Evolutionary conservation across 139 green algal genomes (phyloP).

Genomic region (Chlorella sp.): DNA sequence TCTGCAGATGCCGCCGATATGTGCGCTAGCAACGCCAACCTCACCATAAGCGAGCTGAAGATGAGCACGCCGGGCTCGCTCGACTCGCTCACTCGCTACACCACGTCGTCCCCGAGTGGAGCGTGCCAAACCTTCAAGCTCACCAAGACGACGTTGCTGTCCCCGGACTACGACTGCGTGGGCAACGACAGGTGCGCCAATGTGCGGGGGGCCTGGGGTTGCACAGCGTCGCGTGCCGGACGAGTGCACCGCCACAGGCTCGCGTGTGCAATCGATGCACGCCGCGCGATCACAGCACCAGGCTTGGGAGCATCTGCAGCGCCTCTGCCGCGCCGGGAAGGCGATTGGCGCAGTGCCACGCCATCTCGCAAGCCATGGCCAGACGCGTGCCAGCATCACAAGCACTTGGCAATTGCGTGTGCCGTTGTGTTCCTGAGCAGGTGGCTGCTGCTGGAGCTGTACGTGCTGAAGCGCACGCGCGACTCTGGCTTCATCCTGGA

Average conservation of each 20-base stretch:
- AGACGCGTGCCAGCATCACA: neutral
- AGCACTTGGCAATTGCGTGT: neutral
- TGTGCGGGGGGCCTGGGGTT: neutral
- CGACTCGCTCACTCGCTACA: too few species aligned
- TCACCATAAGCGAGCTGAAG: too few species aligned
- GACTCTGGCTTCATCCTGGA: too few species aligned
- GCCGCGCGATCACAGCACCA: too few species aligned
- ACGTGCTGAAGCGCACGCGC: slow-evolving; percentile 1
- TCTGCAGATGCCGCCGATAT: too few species aligned
- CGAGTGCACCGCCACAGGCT: neutral
- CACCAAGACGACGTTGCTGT: neutral
- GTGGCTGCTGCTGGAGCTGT: slow-evolving; percentile 11
- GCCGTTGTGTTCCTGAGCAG: neutral
- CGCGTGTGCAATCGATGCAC: neutral
- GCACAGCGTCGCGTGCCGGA: neutral
- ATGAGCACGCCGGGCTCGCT: too few species aligned
- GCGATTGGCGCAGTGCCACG: neutral
- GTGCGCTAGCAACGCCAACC: too few species aligned
- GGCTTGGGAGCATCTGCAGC: neutral
- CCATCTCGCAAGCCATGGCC: neutral
- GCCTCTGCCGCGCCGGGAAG: neutral
- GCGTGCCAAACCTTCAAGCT: too few species aligned
- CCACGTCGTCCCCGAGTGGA: too few species aligned
- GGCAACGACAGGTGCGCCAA: neutral
- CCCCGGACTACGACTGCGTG: neutral